Percentiles rank a stretch among this genome's conserved stretches.
Conservation (phyloP, 257 asterid genomes). For the Vinca minor region DNA sequence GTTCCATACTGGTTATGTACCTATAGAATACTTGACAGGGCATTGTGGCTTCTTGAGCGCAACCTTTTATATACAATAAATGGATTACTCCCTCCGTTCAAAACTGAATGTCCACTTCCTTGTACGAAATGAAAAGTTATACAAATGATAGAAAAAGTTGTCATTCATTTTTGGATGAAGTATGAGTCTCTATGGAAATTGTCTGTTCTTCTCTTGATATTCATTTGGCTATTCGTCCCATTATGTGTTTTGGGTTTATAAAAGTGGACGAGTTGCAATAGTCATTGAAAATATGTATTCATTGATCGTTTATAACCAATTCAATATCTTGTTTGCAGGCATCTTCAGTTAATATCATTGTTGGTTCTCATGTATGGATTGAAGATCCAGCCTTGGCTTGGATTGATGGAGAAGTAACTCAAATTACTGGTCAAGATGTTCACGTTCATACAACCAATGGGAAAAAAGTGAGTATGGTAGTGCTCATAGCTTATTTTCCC, state of each 20-base stretch:
- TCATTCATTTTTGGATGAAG: no score
- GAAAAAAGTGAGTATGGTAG: constrained; percentile 51
- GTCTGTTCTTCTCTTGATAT: neutral
- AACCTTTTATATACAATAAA: neutral
- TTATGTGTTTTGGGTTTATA: neutral
- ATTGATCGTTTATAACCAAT: constrained; percentile 12
- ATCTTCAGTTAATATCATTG: constrained; percentile 68
- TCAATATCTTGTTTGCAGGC: constrained; percentile 49
- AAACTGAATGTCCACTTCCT: no score
- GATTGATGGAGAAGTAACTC: constrained; percentile 83
- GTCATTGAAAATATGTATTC: neutral
- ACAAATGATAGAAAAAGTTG: no score
- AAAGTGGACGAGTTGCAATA: neutral
- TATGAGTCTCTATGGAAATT: neutral
- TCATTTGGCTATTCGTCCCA: neutral
- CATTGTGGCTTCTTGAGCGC: neutral
- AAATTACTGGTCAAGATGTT: constrained; percentile 75
- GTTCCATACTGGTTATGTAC: neutral
- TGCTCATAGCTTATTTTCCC: constrained; percentile 9
- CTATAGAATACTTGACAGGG: neutral
- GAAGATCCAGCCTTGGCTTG: constrained; percentile 94
- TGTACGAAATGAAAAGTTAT: no score
- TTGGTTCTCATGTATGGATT: constrained; percentile 94
- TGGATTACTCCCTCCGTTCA: no score
- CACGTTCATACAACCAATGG: constrained; percentile 72